Base-by-base conservation (phyloP, 139 green algal species). In the Tetradesmus lagerheimii region DNA sequence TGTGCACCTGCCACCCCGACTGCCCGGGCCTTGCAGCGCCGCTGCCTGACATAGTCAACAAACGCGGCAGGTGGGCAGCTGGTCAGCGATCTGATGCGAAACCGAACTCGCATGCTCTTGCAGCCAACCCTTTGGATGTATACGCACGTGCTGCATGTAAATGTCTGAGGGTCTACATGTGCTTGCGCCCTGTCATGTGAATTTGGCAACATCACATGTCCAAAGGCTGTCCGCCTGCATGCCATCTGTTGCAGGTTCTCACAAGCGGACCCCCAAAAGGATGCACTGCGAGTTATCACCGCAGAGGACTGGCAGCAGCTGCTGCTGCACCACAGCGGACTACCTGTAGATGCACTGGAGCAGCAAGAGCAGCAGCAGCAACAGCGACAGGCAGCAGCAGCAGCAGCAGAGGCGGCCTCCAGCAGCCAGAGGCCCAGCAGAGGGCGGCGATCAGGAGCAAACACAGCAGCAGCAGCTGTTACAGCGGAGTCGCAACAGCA, bases 1-100 rank as follows among this genome's bases (percentile, higher is more conserved):
- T 94, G 76, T 97, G 94, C 78, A 47, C 83, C 18, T 96, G 94
- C 87, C 93, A 96, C 67, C 89, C 86, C 3, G 45, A 87, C 37
- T 83, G 62, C 75, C 75, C 83, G 0, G 47, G 86, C 8, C 87
- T 94, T 57, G 86, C 92, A 2, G 83, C 89, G 23, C 85, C 88
- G 2, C 84, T 84, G 15, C 95, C 95, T 18, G 67, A 57, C 1
- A 88, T 97, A 1, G 62, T 87, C 12, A 87, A 92, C 38, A 93
- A 92, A 90, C 90, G 95, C 14, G 93, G 92, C n/a, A 92, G 92
- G 91, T 96, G 91, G 90, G 87, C 37, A 14, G 74, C 31, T n/a
- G 50, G 4, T n/a, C 25, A 84, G 31, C 25, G 15, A 8, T 53
- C 11, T 29, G 2, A 16, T 86, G 80, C 45, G 25, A n/a, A 16